These are phyloP conservation scores for Eutrema yunnanense DNA, from an alignment of 345 rosid genomes.

Conservation along the genomic window DNA sequence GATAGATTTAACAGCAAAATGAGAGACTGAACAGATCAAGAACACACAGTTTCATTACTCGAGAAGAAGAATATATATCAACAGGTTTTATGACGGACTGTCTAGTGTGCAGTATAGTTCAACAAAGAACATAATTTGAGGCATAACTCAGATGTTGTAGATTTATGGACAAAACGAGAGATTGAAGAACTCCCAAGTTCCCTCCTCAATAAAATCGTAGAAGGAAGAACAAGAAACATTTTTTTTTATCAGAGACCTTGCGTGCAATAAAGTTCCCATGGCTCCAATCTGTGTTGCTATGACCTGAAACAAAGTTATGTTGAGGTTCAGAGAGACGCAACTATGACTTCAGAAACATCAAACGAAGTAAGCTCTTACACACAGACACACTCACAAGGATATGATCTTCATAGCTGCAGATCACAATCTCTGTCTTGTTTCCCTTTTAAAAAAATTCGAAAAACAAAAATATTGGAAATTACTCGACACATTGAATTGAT, in stretches of 20 bases:
- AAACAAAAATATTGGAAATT: neutral
- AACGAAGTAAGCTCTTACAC: neutral
- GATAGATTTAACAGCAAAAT: too few species aligned
- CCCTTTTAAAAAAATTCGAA: constrained; percentile 38
- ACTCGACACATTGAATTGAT: neutral
- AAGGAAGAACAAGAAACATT: neutral
- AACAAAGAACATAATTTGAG: neutral
- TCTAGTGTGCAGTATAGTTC: neutral
- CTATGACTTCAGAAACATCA: neutral
- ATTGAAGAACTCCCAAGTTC: neutral
- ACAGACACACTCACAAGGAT: constrained; percentile 54
- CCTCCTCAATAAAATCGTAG: neutral
- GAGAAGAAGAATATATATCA: neutral
- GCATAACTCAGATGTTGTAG: neutral
- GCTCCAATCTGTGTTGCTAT: constrained; percentile 83
- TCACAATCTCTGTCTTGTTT: constrained; percentile 70
- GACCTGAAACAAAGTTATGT: constrained; percentile 42
- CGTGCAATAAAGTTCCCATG: constrained; percentile 83
- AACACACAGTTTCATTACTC: neutral
- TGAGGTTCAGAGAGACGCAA: constrained; percentile 6
- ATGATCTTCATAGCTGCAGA: constrained; percentile 74
- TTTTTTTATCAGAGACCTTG: constrained; percentile 34
- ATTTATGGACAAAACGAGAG: neutral
- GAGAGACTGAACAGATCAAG: too few species aligned
- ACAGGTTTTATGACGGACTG: neutral